Percentiles rank a stretch among this genome's conserved stretches.
Evolutionary conservation across 1,139 yeast genomes (phyloP).

Genomic region (Suhomyces yuchorum): DNA sequence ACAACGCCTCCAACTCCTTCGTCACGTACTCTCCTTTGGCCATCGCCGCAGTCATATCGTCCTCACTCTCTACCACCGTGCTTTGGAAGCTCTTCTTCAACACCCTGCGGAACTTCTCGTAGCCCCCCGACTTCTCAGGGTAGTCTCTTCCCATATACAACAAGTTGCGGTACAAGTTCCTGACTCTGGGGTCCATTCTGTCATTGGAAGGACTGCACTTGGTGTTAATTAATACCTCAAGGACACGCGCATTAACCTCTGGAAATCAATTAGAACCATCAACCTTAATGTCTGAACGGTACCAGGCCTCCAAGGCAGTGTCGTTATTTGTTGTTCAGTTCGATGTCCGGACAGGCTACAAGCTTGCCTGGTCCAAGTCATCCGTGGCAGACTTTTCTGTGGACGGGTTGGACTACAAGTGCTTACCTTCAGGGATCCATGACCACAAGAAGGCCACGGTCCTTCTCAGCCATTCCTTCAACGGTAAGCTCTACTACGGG

Average conservation of each 20-base stretch:
- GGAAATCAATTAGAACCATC: not conserved
- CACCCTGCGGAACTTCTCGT: conserved; percentile 22
- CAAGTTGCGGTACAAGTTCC: conserved; percentile 33
- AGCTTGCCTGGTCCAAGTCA: conserved; percentile 54
- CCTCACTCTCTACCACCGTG: conserved; percentile 19
- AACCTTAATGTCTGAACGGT: conserved; percentile 4
- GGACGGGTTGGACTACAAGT: conserved; percentile 64
- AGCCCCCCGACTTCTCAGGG: conserved; percentile 37
- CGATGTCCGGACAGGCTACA: conserved; percentile 64
- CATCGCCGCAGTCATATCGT: conserved; percentile 29
- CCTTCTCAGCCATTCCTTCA: conserved; percentile 32
- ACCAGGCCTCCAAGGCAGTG: conserved; percentile 34
- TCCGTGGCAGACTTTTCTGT: conserved; percentile 25
- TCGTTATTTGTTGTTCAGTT: conserved; percentile 64
- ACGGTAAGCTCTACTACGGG: conserved; percentile 39
- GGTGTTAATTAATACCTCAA: not conserved
- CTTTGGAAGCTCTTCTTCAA: conserved; percentile 25
- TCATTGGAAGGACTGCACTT: not conserved
- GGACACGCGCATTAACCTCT: not conserved
- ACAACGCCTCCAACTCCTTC: conserved; percentile 38
- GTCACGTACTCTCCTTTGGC: conserved; percentile 35
- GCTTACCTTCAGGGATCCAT: conserved; percentile 86
- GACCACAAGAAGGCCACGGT: conserved; percentile 52
- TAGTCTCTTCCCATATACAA: conserved; percentile 42
- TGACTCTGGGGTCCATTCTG: conserved; percentile 35